Conservation (phyloP, 352 stramenopile genomes). For the Pythium pyrilobum region DNA sequence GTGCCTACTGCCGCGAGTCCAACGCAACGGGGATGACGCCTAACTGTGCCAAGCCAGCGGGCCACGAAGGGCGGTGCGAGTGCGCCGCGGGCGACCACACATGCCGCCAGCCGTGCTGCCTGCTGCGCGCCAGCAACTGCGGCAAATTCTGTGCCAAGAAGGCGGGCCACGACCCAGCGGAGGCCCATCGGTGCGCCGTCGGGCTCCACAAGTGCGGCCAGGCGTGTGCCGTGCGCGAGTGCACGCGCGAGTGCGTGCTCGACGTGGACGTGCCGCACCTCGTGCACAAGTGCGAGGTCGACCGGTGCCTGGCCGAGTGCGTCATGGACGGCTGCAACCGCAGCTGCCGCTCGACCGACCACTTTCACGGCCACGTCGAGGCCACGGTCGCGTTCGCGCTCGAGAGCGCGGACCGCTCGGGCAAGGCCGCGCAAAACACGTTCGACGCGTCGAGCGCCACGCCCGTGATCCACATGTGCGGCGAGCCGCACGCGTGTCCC, state of each 20-base stretch:
- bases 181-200: conserved; percentile 58
- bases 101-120: conserved; percentile 37
- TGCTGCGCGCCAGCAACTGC: conserved; percentile 46
- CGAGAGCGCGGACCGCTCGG: conserved; percentile 26
- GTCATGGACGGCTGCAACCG: conserved; percentile 57
- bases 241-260: conserved; percentile 38
- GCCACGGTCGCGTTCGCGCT: conserved; percentile 37
- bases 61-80: conserved; percentile 65
- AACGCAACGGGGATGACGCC: conserved; percentile 24
- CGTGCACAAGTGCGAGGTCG: conserved; percentile 60
- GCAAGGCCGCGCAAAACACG: conserved; percentile 25
- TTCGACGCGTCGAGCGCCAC: conserved; percentile 41
- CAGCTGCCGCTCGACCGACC: conserved; percentile 37
- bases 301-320: conserved; percentile 52
- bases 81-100: conserved; percentile 61
- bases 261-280: conserved; percentile 44
- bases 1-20: conserved; percentile 41
- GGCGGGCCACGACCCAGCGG: conserved; percentile 29
- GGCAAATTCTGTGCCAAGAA: conserved; percentile 39
- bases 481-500: conserved; percentile 45
- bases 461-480: conserved; percentile 60
- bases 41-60: conserved; percentile 42
- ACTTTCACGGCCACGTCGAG: conserved; percentile 66
- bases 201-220: conserved; percentile 49
- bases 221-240: conserved; percentile 38